Conservation (phyloP, 1,284 basidiomycete genomes). For the Bjerkandera adusta region DNA sequence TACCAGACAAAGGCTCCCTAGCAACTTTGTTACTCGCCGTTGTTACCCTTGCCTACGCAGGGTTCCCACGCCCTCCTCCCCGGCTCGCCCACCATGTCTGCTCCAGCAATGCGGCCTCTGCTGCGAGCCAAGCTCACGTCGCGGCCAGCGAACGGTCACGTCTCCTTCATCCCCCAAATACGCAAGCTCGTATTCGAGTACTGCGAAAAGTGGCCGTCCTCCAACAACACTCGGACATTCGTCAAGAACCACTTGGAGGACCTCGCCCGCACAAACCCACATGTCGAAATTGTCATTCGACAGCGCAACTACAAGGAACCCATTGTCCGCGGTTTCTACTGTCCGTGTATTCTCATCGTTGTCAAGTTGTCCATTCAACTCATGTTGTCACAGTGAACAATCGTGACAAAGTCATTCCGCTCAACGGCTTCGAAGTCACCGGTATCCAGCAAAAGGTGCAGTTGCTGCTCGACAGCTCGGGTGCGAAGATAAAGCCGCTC, state of each 20-base stretch:
- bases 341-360: slow-evolving; percentile 36
- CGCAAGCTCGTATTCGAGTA: slow-evolving; percentile 83
- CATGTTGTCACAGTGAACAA: slow-evolving; percentile 54
- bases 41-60: not conserved
- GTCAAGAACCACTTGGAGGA: slow-evolving; percentile 59
- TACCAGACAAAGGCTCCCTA: slow-evolving; percentile 6
- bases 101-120: slow-evolving; percentile 36
- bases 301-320: slow-evolving; percentile 73
- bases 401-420: slow-evolving; percentile 77
- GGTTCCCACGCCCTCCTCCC: not conserved
- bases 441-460: slow-evolving; percentile 74
- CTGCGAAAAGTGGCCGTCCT: slow-evolving; percentile 79
- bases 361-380: slow-evolving; percentile 13
- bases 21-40: not conserved
- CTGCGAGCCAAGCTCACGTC: slow-evolving; percentile 62
- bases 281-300: slow-evolving; percentile 78
- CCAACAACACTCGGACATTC: slow-evolving; percentile 65
- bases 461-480: slow-evolving; percentile 82
- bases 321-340: slow-evolving; percentile 74
- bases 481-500: slow-evolving; percentile 76
- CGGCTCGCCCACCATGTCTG: slow-evolving; percentile 33
- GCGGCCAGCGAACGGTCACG: slow-evolving; percentile 66
- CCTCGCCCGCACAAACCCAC: slow-evolving; percentile 69
- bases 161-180: slow-evolving; percentile 68
- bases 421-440: slow-evolving; percentile 69